Base-by-base conservation (phyloP, 2,329 filamentous ascomycete genomes). In the Ustilaginoidea virens region DNA sequence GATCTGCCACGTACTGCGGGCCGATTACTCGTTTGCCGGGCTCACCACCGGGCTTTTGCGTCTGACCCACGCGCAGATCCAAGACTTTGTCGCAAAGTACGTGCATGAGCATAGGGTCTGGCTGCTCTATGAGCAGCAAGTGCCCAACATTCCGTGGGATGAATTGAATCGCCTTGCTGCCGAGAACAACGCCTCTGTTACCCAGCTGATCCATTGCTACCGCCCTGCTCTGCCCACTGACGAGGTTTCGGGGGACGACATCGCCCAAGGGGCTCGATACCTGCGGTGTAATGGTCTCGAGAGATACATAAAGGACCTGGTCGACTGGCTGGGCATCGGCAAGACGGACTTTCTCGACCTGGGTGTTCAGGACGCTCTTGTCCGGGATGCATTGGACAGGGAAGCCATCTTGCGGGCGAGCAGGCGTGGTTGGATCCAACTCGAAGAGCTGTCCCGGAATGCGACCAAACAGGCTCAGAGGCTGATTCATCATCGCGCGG, bases 221-320 rank as follows among this genome's bases (percentile, higher is more conserved):
- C 44, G 44, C 1, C 47, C 47, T 3, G 9, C 4, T 3, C 33
- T 51, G 5, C 34, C 31, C 7, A 48, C 43, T 0, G 46, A 51
- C 17, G 11, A 18, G 2, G 23, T 49, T 2, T 19, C 34, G 4
- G 11, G 14, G 2, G 19, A 36, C 4, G 42, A 44, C 2, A 30
- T 41, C 8, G 24, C 37, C 4, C 27, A 21, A 2, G 45, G 40
- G 0, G 12, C 25, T 1, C 7, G n/a, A 5, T 51, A 45, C 22
- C 12, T 49, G 20, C 18, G 23, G 8, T 20, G 16, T 1, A 17
- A 31, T 1, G 29, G 32, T 1, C 33, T 42, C 4, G 18, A 14
- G 1, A 17, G 20, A 0, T 28, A 40, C 9, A 20, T 31, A 2
- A n/a, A 16, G 0, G 22, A 29, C 3, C 35, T 51, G 9, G 10